Conservation (phyloP, 1,139 yeast genomes). For the Protomyces macrosporus region DNA sequence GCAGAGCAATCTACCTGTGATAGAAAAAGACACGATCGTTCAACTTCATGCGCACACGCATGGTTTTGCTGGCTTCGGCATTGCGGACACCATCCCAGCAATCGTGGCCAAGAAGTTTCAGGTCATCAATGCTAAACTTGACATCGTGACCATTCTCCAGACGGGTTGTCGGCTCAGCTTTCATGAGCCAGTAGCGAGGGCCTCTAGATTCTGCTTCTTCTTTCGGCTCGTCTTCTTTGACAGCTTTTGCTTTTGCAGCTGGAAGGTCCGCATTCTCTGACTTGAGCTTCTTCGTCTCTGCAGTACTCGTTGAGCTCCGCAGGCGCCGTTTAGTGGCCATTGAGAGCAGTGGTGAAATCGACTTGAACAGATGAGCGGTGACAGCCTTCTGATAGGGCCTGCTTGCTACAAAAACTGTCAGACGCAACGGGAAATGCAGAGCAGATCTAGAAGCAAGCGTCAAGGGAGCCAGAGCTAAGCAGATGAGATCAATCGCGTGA, state of each 20-base stretch:
- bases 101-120: constrained; percentile 42
- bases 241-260: background rate
- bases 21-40: constrained; percentile 49
- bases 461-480: no score
- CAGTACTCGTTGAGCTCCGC: background rate
- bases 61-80: constrained; percentile 50
- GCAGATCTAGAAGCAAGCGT: no score
- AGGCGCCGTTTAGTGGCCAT: background rate
- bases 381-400: no score
- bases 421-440: no score
- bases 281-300: background rate
- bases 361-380: no score
- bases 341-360: no score
- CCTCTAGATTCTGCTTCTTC: background rate
- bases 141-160: constrained; percentile 49
- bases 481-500: no score
- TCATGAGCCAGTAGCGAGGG: constrained; percentile 46
- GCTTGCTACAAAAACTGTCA: no score
- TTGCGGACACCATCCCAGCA: constrained; percentile 58
- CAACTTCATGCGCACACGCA: constrained; percentile 43
- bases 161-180: constrained; percentile 50
- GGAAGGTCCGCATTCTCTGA: background rate
- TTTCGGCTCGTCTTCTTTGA: background rate
- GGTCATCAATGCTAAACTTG: constrained; percentile 45
- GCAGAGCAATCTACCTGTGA: constrained; percentile 35